Evolutionary conservation across 441 rosid species (phyloP).

Genomic region (Daphne laureola): DNA sequence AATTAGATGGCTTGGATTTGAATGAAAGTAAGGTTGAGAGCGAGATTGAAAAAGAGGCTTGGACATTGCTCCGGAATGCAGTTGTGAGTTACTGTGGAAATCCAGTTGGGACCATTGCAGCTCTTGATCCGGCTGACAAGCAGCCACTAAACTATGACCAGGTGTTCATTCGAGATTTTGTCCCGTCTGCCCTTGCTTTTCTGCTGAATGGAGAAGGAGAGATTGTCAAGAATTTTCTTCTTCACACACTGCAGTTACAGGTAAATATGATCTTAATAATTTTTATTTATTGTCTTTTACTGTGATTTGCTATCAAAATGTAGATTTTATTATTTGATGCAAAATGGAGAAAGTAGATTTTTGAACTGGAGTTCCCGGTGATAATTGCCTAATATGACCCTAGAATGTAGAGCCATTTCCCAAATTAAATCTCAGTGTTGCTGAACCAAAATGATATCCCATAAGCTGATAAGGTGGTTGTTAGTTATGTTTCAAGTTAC

Average conservation of each 20-base stretch:
- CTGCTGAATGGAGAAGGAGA: constrained; percentile 81
- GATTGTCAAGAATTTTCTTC: constrained; percentile 82
- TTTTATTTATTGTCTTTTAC: neutral
- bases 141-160: constrained; percentile 84
- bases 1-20: constrained; percentile 35
- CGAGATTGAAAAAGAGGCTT: constrained; percentile 66
- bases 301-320: too few relatives aligned
- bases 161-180: constrained; percentile 90
- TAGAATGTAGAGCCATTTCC: too few relatives aligned
- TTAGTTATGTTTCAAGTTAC: too few relatives aligned
- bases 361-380: too few relatives aligned
- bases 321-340: too few relatives aligned
- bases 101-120: constrained; percentile 84
- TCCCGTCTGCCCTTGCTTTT: constrained; percentile 82
- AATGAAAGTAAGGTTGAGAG: constrained; percentile 43
- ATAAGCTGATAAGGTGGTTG: too few relatives aligned
- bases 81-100: constrained; percentile 69
- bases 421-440: too few relatives aligned
- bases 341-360: too few relatives aligned
- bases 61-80: constrained; percentile 63
- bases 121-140: constrained; percentile 61
- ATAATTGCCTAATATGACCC: too few relatives aligned
- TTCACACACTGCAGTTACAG: constrained; percentile 87
- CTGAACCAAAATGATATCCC: too few relatives aligned
- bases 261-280: constrained; percentile 23